These are phyloP conservation scores for Lasiosphaeriaceae sp. DNA, from an alignment of 495 filamentous ascomycete species.

Conservation along the genomic window DNA sequence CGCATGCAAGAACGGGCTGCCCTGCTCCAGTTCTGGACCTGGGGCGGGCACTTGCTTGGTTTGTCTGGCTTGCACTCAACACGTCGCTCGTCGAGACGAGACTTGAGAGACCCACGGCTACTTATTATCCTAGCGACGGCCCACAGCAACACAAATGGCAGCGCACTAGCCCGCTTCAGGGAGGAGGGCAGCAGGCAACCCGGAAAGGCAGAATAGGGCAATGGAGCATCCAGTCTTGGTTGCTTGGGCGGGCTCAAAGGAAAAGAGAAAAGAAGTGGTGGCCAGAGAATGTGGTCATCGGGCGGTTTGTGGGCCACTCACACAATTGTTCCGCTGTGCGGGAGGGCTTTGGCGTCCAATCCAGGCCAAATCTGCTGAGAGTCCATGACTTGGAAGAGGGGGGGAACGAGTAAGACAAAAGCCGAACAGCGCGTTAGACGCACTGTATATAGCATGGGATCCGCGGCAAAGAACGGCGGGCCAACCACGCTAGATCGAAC, in stretches of 20 bases:
- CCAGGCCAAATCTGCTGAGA: no score
- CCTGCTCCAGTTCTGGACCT: neutral
- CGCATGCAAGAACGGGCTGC: slow-evolving; percentile 11
- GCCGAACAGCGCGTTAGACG: no score
- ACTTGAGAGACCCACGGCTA: neutral
- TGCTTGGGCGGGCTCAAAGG: slow-evolving; percentile 1
- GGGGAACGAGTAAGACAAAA: no score
- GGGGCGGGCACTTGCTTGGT: neutral
- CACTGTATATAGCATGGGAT: no score
- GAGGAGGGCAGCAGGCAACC: neutral
- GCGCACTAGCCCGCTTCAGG: neutral
- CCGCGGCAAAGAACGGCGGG: no score
- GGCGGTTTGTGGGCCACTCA: neutral
- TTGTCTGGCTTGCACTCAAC: no score
- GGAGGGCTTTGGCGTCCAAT: neutral
- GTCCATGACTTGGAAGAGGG: no score
- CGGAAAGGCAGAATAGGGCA: neutral
- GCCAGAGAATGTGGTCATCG: slow-evolving; percentile 3
- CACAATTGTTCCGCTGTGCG: neutral
- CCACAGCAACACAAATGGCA: slow-evolving; percentile 5
- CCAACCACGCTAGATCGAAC: no score
- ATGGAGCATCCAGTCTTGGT: neutral
- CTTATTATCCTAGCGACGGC: slow-evolving; percentile 14
- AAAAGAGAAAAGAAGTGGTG: neutral
- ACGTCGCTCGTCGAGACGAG: no score